phyloP scores from a whole-genome alignment of 768 basidiomycete genomes.

The Thelephora ganbajun region DNA sequence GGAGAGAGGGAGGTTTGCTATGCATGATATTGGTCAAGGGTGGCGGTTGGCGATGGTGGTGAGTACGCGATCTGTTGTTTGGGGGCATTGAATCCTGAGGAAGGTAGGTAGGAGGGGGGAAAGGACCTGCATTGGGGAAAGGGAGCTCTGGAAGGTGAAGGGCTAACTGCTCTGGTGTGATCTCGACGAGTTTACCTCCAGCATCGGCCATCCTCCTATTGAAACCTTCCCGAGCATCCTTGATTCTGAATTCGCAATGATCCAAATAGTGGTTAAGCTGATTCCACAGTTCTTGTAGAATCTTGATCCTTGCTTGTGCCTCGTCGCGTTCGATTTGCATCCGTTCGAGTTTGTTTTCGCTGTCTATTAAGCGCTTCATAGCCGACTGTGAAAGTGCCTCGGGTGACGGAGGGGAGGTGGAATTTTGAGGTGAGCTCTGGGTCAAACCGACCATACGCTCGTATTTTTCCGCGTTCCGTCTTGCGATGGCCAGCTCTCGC shows the following conservation, averaged over 20 bases:
- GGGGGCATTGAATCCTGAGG: background rate
- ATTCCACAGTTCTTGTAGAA: slow-evolving; percentile 33
- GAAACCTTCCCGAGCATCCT: slow-evolving; percentile 37
- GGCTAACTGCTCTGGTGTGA: slow-evolving; percentile 3
- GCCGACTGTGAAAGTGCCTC: slow-evolving; percentile 18
- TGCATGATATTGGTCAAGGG: background rate
- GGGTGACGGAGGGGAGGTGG: slow-evolving; percentile 19
- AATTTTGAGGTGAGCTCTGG: slow-evolving; percentile 10
- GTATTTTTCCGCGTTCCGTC: slow-evolving; percentile 37
- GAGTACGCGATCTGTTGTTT: slow-evolving; percentile 1
- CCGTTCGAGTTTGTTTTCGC: slow-evolving; percentile 32
- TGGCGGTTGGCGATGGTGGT: slow-evolving; percentile 2
- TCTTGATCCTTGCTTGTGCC: slow-evolving; percentile 30
- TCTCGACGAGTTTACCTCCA: slow-evolving; percentile 28
- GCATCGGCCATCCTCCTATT: slow-evolving; percentile 28
- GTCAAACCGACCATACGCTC: slow-evolving; percentile 17
- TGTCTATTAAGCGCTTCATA: slow-evolving; percentile 24
- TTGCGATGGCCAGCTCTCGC: slow-evolving; percentile 27
- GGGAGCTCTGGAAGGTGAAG: background rate
- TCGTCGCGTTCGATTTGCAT: slow-evolving; percentile 45
- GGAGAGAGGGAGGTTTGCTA: slow-evolving; percentile 4
- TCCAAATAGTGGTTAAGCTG: slow-evolving; percentile 35
- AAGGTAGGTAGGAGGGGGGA: slow-evolving; percentile 6
- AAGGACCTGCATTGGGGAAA: slow-evolving; percentile 8
- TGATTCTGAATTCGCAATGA: slow-evolving; percentile 27